A percentile compares a stretch with the other conserved stretches of the same genome.
These are phyloP conservation scores for Verticillium albo-atrum DNA, from an alignment of 2,329 filamentous ascomycete genomes.

Conservation along the genomic window DNA sequence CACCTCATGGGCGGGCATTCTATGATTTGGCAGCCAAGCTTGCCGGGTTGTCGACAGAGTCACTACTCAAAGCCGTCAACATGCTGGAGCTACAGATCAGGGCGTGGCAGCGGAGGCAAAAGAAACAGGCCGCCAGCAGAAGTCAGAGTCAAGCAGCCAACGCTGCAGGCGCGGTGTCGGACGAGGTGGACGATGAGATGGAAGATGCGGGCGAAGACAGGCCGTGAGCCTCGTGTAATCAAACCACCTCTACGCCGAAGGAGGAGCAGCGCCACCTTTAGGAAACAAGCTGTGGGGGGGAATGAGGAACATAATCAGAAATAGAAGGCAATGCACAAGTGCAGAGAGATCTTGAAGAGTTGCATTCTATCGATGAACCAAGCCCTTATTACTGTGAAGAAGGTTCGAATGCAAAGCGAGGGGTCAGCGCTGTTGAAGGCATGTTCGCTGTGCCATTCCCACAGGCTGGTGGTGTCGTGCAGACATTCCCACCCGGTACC, in stretches of 20 bases:
- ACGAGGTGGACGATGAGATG: not conserved
- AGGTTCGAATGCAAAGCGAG: not conserved
- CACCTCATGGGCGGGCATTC: slow-evolving; percentile 22
- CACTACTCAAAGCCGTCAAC: slow-evolving; percentile 29
- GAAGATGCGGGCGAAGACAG: not conserved
- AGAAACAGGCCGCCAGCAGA: not conserved
- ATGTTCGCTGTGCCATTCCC: not conserved
- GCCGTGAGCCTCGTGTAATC: not conserved
- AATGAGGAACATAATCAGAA: too few relatives aligned
- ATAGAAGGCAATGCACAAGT: too few relatives aligned
- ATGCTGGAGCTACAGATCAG: slow-evolving; percentile 31
- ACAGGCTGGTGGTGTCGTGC: not conserved
- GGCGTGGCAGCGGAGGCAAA: slow-evolving; percentile 22
- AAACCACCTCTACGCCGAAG: too few relatives aligned
- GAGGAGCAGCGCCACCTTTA: too few relatives aligned
- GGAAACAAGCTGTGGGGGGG: too few relatives aligned
- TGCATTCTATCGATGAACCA: not conserved
- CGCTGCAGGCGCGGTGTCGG: not conserved
- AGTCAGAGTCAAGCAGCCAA: not conserved
- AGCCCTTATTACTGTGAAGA: too few relatives aligned
- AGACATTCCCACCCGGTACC: not conserved
- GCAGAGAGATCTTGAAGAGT: not conserved
- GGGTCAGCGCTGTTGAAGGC: too few relatives aligned
- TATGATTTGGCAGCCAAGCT: slow-evolving; percentile 26
- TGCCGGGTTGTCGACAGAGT: slow-evolving; percentile 27